Evolutionary conservation across 192 early-diverging fungal genomes (phyloP).

Genomic region (Obelidium mucronatum): DNA sequence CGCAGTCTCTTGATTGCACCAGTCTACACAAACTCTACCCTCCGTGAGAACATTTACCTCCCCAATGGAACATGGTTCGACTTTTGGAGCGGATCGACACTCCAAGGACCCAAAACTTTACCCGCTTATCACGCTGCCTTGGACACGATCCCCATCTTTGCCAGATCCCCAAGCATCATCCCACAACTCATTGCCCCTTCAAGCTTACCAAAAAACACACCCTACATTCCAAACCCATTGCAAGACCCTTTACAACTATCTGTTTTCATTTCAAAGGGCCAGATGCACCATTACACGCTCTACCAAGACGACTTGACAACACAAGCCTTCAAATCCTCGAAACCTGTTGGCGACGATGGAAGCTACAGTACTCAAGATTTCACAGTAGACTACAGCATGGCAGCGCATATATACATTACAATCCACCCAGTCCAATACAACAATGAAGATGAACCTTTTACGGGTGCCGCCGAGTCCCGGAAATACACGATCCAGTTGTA

Average conservation of each 20-base stretch:
- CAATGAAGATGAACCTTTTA: background rate
- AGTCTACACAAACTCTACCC: slow-evolving; percentile 38
- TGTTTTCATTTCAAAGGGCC: background rate
- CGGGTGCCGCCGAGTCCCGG: background rate
- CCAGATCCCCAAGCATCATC: background rate
- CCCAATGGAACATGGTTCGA: slow-evolving; percentile 28
- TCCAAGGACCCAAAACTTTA: slow-evolving; percentile 4
- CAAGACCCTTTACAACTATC: background rate
- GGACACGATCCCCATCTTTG: slow-evolving; percentile 17
- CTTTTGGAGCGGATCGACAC: slow-evolving; percentile 2
- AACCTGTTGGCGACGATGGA: background rate
- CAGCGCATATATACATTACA: slow-evolving; percentile 10
- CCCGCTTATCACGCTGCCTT: slow-evolving; percentile 1
- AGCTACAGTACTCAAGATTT: slow-evolving; percentile 6
- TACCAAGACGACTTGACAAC: slow-evolving; percentile 19
- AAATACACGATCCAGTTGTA: background rate
- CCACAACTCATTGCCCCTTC: background rate
- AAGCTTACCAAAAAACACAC: background rate
- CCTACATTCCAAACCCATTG: background rate
- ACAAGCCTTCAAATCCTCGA: background rate
- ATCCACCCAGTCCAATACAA: background rate
- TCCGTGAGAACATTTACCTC: slow-evolving; percentile 16
- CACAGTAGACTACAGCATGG: background rate
- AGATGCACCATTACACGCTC: background rate
- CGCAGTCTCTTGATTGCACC: slow-evolving; percentile 7